These are phyloP conservation scores for Suillus brevipes DNA, from an alignment of 768 basidiomycete species.

Conservation along the genomic window DNA sequence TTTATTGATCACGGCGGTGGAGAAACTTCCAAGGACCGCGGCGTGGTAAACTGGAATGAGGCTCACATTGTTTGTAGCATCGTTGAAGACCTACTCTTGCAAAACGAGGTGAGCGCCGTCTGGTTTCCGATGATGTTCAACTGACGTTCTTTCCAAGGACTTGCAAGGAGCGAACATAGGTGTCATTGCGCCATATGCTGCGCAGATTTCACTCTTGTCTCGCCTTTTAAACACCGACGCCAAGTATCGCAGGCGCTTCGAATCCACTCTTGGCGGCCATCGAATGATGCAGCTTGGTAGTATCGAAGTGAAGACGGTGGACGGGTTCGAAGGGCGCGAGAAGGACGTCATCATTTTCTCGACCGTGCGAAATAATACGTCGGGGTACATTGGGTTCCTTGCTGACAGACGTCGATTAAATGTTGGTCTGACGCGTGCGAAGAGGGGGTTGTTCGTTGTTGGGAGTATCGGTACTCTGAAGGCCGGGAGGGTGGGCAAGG, in stretches of 20 bases:
- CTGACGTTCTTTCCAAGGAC: conserved; percentile 37
- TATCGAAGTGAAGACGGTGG: conserved; percentile 90
- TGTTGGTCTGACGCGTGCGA: conserved; percentile 88
- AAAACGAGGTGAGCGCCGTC: conserved; percentile 60
- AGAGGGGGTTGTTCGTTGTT: conserved; percentile 79
- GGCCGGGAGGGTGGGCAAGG: conserved; percentile 41
- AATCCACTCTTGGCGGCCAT: conserved; percentile 57
- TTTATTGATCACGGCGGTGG: conserved; percentile 79
- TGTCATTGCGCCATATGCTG: conserved; percentile 89
- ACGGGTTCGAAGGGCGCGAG: conserved; percentile 93
- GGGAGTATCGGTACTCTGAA: conserved; percentile 70
- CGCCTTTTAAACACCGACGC: conserved; percentile 60
- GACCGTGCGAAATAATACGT: conserved; percentile 80
- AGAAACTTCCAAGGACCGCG: conserved; percentile 69
- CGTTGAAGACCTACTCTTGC: conserved; percentile 76
- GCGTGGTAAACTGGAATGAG: conserved; percentile 77
- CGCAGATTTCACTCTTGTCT: conserved; percentile 78
- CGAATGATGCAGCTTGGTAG: conserved; percentile 63
- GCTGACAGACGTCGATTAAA: conserved; percentile 85
- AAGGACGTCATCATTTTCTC: conserved; percentile 92
- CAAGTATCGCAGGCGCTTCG: conserved; percentile 55
- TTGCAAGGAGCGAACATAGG: conserved; percentile 80
- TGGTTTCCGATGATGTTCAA: conserved; percentile 4
- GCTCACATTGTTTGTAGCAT: conserved; percentile 76
- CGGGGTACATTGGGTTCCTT: conserved; percentile 83